These are phyloP conservation scores for Globisporangium rhizosaccharum DNA, from an alignment of 352 stramenopile genomes.

Conservation along the genomic window DNA sequence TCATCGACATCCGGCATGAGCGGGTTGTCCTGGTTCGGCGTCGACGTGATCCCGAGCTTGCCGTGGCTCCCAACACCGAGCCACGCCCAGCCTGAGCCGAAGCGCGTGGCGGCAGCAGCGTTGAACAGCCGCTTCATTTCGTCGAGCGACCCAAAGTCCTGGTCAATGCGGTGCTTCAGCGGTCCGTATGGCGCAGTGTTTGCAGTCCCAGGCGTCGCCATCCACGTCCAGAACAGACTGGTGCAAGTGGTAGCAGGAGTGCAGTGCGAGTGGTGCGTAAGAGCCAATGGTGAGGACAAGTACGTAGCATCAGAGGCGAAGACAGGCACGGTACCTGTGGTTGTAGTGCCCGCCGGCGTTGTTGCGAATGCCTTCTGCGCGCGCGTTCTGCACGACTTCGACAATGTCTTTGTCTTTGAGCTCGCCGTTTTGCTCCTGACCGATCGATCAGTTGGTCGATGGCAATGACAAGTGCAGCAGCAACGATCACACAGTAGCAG, in stretches of 20 bases:
- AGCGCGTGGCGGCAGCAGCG: conserved; percentile 75
- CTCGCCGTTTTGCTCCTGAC: conserved; percentile 53
- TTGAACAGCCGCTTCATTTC: conserved; percentile 89
- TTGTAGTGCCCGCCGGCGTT: conserved; percentile 85
- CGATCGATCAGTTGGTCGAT: too few species aligned
- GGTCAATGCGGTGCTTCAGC: conserved; percentile 81
- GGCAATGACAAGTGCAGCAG: too few species aligned
- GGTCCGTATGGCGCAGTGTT: conserved; percentile 71
- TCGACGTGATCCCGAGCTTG: conserved; percentile 93
- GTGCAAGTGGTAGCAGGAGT: background rate
- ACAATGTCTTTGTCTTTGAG: conserved; percentile 79
- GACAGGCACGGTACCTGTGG: conserved; percentile 36
- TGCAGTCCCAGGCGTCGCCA: conserved; percentile 70
- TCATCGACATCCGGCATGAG: conserved; percentile 76
- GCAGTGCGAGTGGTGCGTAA: background rate
- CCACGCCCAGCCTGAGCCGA: conserved; percentile 90
- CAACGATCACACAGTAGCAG: too few species aligned
- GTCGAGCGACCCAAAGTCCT: conserved; percentile 89
- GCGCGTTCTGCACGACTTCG: conserved; percentile 68
- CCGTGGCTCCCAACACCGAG: conserved; percentile 82
- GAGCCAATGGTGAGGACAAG: background rate
- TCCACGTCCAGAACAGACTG: conserved; percentile 92
- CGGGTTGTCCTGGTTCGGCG: conserved; percentile 94
- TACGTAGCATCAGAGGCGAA: background rate
- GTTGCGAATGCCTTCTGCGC: conserved; percentile 72